Evolutionary conservation across 2,329 filamentous ascomycete species (phyloP).

Genomic region (Ophiocordyceps camponoti-rufipedis): DNA sequence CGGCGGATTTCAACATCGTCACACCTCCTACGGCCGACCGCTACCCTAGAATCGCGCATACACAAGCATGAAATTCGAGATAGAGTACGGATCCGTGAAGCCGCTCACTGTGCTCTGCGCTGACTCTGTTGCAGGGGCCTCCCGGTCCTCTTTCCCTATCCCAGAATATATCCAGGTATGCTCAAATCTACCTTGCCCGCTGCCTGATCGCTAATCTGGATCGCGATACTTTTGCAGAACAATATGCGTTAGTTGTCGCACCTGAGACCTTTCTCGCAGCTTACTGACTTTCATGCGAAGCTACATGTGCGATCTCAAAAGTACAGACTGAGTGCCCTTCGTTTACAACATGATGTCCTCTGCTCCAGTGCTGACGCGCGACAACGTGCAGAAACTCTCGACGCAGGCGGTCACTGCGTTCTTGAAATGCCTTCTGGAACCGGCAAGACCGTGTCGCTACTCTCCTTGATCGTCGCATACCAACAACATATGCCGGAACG

Average conservation of each 20-base stretch:
- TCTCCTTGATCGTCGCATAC: slow-evolving; percentile 92
- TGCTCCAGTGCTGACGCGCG: background rate
- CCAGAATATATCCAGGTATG: slow-evolving; percentile 38
- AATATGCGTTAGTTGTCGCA: slow-evolving; percentile 29
- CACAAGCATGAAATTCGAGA: slow-evolving; percentile 30
- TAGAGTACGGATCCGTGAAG: slow-evolving; percentile 19
- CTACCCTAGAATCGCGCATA: background rate
- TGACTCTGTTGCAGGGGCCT: slow-evolving; percentile 26
- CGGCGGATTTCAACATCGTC: too few relatives aligned
- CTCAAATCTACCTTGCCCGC: background rate
- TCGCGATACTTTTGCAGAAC: slow-evolving; percentile 14
- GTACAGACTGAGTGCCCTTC: slow-evolving; percentile 10
- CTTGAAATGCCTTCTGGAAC: slow-evolving; percentile 98
- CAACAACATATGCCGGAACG: slow-evolving; percentile 88
- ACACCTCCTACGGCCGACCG: too few relatives aligned
- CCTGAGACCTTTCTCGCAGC: background rate
- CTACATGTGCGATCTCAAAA: slow-evolving; percentile 40
- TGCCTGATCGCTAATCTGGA: background rate
- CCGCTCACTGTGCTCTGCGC: background rate
- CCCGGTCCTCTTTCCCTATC: slow-evolving; percentile 39
- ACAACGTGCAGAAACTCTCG: slow-evolving; percentile 47
- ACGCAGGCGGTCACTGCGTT: slow-evolving; percentile 87
- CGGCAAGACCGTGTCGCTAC: slow-evolving; percentile 86
- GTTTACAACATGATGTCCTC: background rate
- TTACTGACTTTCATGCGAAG: slow-evolving; percentile 10